These are phyloP conservation scores for Babesia ovis DNA, from an alignment of 169 alveolate genomes.

Conservation along the genomic window DNA sequence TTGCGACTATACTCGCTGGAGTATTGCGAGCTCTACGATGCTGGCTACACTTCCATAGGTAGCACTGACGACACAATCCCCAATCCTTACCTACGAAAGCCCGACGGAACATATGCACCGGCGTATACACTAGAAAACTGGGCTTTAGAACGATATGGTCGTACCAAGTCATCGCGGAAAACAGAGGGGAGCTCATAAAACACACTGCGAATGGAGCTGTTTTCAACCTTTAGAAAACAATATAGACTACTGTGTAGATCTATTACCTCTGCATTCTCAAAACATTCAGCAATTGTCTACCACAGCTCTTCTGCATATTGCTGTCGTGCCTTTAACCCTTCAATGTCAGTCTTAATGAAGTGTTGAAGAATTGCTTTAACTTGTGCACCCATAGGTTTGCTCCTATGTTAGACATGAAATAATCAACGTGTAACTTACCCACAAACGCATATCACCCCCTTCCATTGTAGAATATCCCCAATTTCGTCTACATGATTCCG, in stretches of 20 bases:
- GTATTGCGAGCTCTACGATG: slow-evolving; percentile 74
- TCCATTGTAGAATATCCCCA: not conserved
- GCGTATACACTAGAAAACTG: slow-evolving; percentile 73
- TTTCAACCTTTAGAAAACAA: too few species aligned
- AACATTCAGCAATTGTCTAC: too few species aligned
- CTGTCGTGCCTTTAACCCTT: slow-evolving; percentile 45
- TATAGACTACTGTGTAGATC: too few species aligned
- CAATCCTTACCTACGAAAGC: slow-evolving; percentile 59
- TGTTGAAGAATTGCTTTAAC: slow-evolving; percentile 50
- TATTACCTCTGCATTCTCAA: too few species aligned
- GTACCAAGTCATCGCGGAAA: not conserved
- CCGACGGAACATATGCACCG: slow-evolving; percentile 71
- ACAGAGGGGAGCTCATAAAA: not conserved
- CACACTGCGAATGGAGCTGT: too few species aligned
- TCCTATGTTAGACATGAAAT: slow-evolving; percentile 17
- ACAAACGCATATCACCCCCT: slow-evolving; percentile 46
- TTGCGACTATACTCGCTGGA: slow-evolving; percentile 67
- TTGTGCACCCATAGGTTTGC: slow-evolving; percentile 62
- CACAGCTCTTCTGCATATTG: slow-evolving; percentile 72
- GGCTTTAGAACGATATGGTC: slow-evolving; percentile 40
- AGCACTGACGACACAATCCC: slow-evolving; percentile 62
- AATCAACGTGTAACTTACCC: slow-evolving; percentile 40
- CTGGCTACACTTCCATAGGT: slow-evolving; percentile 79
- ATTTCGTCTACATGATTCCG: slow-evolving; percentile 15
- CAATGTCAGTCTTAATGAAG: slow-evolving; percentile 21